Evolutionary conservation across 148 eudicot genomes (phyloP), one percentile per base, ranked within the genome.

Genomic region (Heliosperma pusillum): DNA sequence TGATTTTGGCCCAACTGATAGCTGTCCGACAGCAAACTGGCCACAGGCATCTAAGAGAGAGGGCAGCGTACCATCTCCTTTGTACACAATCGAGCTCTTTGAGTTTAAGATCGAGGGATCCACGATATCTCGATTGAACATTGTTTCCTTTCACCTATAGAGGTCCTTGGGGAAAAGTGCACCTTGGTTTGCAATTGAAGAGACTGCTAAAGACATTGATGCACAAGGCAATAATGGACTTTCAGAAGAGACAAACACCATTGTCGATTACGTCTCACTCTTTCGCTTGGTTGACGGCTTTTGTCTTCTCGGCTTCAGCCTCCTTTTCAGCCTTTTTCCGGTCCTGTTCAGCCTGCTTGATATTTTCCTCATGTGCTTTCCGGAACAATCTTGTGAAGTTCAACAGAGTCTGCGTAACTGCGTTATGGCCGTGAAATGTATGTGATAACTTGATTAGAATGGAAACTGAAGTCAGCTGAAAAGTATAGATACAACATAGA

Each of bases 361-460:
- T 78, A 71, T 93, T 93, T 84, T 93, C 98, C 25, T 93, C 94
- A 62, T 93, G 98, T 44, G 93, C 92, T 85, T 89, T 93, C 53
- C 87, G 84, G 80, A 88, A 91, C 81, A 88, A 62, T 82, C 87
- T 88, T 86, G 83, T 89, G 84, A 93, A 93, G 88, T 91, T 93
- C 78, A 87, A 79, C 67, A 93, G 83, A 77, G 97, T 93, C 70
- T 80, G 86, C 40, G 89, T 88, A 75, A 91, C 98, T 93, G 97
- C 88, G 83, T 50, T 45, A 52, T 36, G 40, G 24, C 21, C 24
- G 61, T 53, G 40, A 70, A 80, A 47, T 36, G 75, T 8, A 21
- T 42, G 8, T 44, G 73, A 15, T 47, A 33, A 62, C 64, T 64
- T 26, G 21, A 70, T 58, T 44, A 72, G 45, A 29, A 61, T 29